Evolutionary conservation across 1,284 basidiomycete species (phyloP).

Genomic region (Austroboletus novae-zelandiae): DNA sequence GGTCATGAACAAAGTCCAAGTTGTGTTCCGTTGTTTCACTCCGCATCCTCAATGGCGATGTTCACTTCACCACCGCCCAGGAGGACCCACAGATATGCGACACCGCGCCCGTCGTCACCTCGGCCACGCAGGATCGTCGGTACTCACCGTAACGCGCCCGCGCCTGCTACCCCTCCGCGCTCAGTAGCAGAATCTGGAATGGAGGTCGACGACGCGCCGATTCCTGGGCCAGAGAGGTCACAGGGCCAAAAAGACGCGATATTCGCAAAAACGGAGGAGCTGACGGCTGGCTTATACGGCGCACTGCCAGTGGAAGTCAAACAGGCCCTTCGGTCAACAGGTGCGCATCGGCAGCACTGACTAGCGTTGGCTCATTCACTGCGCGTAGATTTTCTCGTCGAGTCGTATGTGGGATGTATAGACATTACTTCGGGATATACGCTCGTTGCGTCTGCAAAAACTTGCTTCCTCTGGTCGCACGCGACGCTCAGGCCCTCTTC

Average conservation of each 20-base stretch:
- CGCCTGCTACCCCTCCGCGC: slow-evolving; percentile 29
- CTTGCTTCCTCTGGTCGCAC: slow-evolving; percentile 83
- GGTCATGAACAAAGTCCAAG: slow-evolving; percentile 6
- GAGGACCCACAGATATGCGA: slow-evolving; percentile 37
- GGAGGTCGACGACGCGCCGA: slow-evolving; percentile 62
- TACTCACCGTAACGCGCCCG: slow-evolving; percentile 21
- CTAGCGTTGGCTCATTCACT: not conserved
- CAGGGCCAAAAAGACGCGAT: slow-evolving; percentile 42
- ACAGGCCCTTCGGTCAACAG: slow-evolving; percentile 64
- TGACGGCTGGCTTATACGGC: slow-evolving; percentile 67
- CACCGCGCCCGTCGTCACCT: slow-evolving; percentile 38
- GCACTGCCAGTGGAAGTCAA: slow-evolving; percentile 71
- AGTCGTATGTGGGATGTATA: slow-evolving; percentile 66
- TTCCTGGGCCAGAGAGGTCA: slow-evolving; percentile 31
- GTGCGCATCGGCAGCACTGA: slow-evolving; percentile 34
- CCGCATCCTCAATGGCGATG: slow-evolving; percentile 25
- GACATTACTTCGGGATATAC: slow-evolving; percentile 72
- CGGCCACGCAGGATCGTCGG: slow-evolving; percentile 26
- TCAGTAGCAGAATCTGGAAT: slow-evolving; percentile 47
- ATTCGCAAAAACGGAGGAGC: slow-evolving; percentile 72
- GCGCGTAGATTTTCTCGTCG: slow-evolving; percentile 59
- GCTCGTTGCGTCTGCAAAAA: slow-evolving; percentile 64
- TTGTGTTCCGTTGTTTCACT: slow-evolving; percentile 17
- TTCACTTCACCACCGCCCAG: slow-evolving; percentile 49
- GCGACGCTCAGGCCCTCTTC: slow-evolving; percentile 42